Evolutionary conservation across 2,329 filamentous ascomycete species (phyloP), one percentile per base, ranked within the genome.

Genomic region (Escovopsis sp.): DNA sequence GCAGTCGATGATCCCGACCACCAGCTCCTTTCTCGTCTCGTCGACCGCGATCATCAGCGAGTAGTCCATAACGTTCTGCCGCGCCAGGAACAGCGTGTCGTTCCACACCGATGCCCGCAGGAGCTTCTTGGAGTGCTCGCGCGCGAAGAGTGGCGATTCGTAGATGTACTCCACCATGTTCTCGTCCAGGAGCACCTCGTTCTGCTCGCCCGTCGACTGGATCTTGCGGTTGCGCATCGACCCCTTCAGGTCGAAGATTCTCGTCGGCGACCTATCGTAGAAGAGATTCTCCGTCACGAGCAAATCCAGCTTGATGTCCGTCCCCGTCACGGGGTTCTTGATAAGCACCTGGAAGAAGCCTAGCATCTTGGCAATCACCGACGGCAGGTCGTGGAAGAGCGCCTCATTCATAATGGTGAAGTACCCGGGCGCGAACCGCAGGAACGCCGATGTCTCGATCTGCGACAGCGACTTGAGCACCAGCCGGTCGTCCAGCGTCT

Each of bases 151-250:
- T 0, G 90, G 92, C 2, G 84, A 92, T 54, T 98, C 90, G 49
- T 94, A 98, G 43, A 98, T 96, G 54, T 93, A 96, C 55, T 98
- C 92, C 9, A 98, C 90, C 70, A 98, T 90, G 58, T 98, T 98
- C 53, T 98, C 92, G 51, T 98, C 90, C 1, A 98, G 69, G 3
- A 98, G 71, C 3, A 98, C 90, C 57, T 98, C 90, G 46, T 96
- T 90, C 44, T 88, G 82, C 58, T 96, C 85, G 35, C 90, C 92
- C 0, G 90, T 98, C 19, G 80, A 85, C 52, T 96, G 79, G 31
- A 96, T 94, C 54, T 94, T 94, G 49, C 90, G 84, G 59, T 98
- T 98, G 32, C 90, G 79, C 90, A 98, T 98, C 8, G 85, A 94
- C 2, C 90, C 90, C 54, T 98, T 98, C 41, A 98, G 72, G 52